Percentiles rank a stretch among this genome's conserved stretches.
phyloP scores from a whole-genome alignment of 2,329 filamentous ascomycete genomes.

The Colletotrichum sansevieriae region DNA sequence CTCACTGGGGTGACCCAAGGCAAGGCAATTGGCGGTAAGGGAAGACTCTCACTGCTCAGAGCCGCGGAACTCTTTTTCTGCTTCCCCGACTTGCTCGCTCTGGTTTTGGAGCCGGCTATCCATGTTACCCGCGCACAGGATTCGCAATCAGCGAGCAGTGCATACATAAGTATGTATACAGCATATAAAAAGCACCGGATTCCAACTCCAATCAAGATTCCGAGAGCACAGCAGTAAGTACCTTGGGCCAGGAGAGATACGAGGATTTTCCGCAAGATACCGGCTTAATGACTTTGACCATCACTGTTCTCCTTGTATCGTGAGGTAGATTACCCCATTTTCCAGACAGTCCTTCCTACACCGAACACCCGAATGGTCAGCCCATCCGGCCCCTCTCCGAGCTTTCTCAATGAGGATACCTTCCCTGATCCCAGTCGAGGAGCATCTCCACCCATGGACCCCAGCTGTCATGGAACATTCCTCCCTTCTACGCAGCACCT shows the following conservation, averaged over 20 bases:
- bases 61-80: constrained; percentile 3
- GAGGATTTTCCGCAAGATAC: not conserved
- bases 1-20: constrained; percentile 14
- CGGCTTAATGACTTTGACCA: constrained; percentile 5
- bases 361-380: constrained; percentile 33
- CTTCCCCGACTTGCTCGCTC: constrained; percentile 15
- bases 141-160: constrained; percentile 1
- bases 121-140: constrained; percentile 10
- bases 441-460: constrained; percentile 18
- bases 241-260: not conserved
- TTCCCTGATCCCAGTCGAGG: constrained; percentile 24
- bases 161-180: not conserved
- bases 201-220: not conserved
- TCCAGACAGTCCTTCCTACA: constrained; percentile 13
- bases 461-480: constrained; percentile 41
- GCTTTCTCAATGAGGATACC: constrained; percentile 33
- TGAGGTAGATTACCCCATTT: constrained; percentile 19
- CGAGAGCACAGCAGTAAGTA: not conserved
- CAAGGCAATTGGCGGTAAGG: constrained; percentile 17
- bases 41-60: not conserved
- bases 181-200: no score
- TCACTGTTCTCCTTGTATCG: constrained; percentile 17
- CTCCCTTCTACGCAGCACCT: constrained; percentile 22
- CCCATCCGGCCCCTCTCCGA: constrained; percentile 29
- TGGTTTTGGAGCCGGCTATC: not conserved